phyloP scores from a whole-genome alignment of 2,329 filamentous ascomycete species.

The Pestalotiopsis sp. region DNA sequence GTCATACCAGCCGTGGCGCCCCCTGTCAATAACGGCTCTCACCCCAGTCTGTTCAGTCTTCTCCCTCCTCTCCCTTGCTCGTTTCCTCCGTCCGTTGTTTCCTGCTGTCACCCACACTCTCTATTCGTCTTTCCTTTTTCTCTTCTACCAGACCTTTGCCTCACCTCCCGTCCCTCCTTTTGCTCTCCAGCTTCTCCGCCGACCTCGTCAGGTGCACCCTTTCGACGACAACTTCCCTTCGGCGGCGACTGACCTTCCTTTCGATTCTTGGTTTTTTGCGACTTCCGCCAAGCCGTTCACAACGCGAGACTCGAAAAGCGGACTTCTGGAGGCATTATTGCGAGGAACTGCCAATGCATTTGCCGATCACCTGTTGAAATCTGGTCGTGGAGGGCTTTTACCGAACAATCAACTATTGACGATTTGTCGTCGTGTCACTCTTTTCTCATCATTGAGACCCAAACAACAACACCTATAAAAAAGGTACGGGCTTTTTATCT shows the following conservation, averaged over 20 bases:
- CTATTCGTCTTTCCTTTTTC: slow-evolving; percentile 23
- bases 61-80: slow-evolving; percentile 10
- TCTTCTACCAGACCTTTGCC: slow-evolving; percentile 24
- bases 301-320: slow-evolving; percentile 18
- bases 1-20: slow-evolving; percentile 14
- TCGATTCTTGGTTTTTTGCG: slow-evolving; percentile 18
- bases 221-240: slow-evolving; percentile 30
- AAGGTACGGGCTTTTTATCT: background rate
- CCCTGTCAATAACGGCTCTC: slow-evolving; percentile 14
- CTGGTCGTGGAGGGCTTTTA: slow-evolving; percentile 10
- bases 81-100: slow-evolving; percentile 26
- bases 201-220: slow-evolving; percentile 31
- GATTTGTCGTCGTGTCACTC: slow-evolving; percentile 36
- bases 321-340: slow-evolving; percentile 16
- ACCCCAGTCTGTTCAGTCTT: slow-evolving; percentile 12
- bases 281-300: background rate
- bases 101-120: slow-evolving; percentile 23
- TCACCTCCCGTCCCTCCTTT: slow-evolving; percentile 30
- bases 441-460: slow-evolving; percentile 22
- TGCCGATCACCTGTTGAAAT: slow-evolving; percentile 5
- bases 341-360: slow-evolving; percentile 15
- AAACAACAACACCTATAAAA: background rate
- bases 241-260: slow-evolving; percentile 26
- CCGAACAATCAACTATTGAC: slow-evolving; percentile 24
- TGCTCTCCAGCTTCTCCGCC: slow-evolving; percentile 25